Evolutionary conservation across 129 eudicot genomes (phyloP).

Genomic region (Centella asiatica): DNA sequence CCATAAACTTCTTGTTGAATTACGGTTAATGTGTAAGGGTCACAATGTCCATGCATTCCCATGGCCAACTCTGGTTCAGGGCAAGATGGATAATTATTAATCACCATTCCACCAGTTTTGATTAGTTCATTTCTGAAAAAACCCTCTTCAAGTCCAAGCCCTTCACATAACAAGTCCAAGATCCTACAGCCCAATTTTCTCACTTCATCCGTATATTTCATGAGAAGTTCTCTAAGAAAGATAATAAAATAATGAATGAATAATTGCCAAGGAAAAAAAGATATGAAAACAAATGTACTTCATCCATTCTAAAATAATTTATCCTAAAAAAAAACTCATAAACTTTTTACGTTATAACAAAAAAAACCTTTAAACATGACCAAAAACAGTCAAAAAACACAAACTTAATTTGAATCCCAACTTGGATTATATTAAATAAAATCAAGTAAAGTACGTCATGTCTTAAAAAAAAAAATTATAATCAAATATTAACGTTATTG

Average conservation of each 20-base stretch:
- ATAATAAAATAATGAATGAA: neutral
- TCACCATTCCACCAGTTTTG: slow-evolving; percentile 4
- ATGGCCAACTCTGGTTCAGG: slow-evolving; percentile 3
- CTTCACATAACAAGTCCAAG: slow-evolving; percentile 26
- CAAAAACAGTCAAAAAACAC: no score
- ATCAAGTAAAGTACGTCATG: no score
- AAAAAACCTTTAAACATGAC: no score
- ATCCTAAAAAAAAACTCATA: no score
- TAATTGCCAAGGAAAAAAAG: neutral
- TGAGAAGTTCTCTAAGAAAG: slow-evolving; percentile 1
- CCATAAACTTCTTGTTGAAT: slow-evolving; percentile 13
- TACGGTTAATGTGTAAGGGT: slow-evolving; percentile 10
- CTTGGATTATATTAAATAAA: no score
- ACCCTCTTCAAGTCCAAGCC: slow-evolving; percentile 34
- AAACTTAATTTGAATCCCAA: no score
- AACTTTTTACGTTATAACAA: no score
- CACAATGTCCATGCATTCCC: slow-evolving; percentile 14
- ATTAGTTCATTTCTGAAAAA: slow-evolving; percentile 17
- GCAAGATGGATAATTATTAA: slow-evolving; percentile 17
- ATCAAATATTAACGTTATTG: no score
- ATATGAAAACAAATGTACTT: neutral
- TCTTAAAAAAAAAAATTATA: no score
- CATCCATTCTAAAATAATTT: no score
- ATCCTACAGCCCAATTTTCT: slow-evolving; percentile 12
- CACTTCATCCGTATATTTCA: slow-evolving; percentile 10